A percentile compares a stretch with the other conserved stretches of the same genome.
These are phyloP conservation scores for Saccharomycopsis schoenii DNA, from an alignment of 805 yeast species.

Conservation along the genomic window DNA sequence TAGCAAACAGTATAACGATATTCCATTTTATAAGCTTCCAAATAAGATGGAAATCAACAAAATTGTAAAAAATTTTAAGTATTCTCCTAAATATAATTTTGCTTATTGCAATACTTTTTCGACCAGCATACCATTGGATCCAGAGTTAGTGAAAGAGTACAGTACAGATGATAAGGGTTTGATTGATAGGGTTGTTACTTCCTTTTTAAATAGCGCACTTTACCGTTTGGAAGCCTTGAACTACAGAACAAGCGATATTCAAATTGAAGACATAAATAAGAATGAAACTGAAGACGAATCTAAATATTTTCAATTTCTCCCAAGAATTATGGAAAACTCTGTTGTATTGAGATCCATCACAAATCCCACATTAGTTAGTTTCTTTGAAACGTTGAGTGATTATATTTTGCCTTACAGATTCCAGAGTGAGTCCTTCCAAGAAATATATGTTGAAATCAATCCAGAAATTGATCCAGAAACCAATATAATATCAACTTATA, in stretches of 20 bases:
- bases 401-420: conserved; percentile 16
- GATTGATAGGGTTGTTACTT: background rate
- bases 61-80: conserved; percentile 7
- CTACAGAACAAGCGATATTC: background rate
- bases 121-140: conserved; percentile 6
- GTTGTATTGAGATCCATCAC: conserved; percentile 7
- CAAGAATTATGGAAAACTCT: background rate
- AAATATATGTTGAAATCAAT: conserved; percentile 16
- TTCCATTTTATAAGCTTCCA: conserved; percentile 17
- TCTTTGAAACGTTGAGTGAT: conserved; percentile 7
- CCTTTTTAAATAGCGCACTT: conserved; percentile 2
- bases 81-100: conserved; percentile 9
- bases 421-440: conserved; percentile 7
- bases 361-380: background rate
- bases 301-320: background rate
- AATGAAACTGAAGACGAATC: background rate
- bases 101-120: conserved; percentile 17
- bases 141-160: conserved; percentile 4
- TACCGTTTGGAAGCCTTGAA: conserved; percentile 2
- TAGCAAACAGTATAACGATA: conserved; percentile 13
- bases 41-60: conserved; percentile 8
- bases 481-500: conserved; percentile 10
- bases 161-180: conserved; percentile 2
- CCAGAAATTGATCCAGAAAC: conserved; percentile 15
- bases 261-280: background rate